Evolutionary conservation across 2,329 filamentous ascomycete species (phyloP).

Genomic region (Trichophyton verrucosum): DNA sequence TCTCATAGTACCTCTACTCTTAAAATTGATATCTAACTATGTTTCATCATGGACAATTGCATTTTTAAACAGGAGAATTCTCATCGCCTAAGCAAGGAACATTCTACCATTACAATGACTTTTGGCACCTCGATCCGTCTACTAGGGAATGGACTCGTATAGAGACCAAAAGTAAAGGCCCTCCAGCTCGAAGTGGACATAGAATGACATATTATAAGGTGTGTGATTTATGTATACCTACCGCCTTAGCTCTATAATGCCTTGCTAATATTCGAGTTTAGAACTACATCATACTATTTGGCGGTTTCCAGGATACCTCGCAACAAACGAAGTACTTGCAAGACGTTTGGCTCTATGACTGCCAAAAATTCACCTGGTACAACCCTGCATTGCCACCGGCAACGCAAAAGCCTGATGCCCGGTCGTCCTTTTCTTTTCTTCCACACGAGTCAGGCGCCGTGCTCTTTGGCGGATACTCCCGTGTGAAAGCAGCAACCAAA

Average conservation of each 20-base stretch:
- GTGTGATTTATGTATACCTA: neutral
- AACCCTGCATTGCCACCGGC: constrained; percentile 62
- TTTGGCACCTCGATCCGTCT: constrained; percentile 80
- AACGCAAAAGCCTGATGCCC: constrained; percentile 74
- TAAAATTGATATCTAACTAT: neutral
- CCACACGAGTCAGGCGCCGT: constrained; percentile 85
- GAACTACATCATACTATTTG: constrained; percentile 90
- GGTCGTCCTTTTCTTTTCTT: constrained; percentile 83
- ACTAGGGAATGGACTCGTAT: constrained; percentile 83
- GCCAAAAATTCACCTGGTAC: constrained; percentile 72
- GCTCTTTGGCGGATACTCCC: constrained; percentile 84
- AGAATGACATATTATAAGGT: constrained; percentile 89
- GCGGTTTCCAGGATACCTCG: constrained; percentile 93
- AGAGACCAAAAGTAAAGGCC: constrained; percentile 59
- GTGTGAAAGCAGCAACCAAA: constrained; percentile 59
- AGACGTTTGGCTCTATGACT: constrained; percentile 94
- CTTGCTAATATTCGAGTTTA: constrained; percentile 10
- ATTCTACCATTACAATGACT: constrained; percentile 98
- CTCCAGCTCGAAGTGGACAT: constrained; percentile 78
- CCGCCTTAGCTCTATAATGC: no score
- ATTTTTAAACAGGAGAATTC: constrained; percentile 54
- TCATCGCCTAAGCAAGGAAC: constrained; percentile 93
- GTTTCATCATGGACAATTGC: neutral
- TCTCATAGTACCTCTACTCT: neutral
- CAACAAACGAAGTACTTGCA: constrained; percentile 88